phyloP scores from a whole-genome alignment of 2,329 filamentous ascomycete species.

The Penicillium glabrum region DNA sequence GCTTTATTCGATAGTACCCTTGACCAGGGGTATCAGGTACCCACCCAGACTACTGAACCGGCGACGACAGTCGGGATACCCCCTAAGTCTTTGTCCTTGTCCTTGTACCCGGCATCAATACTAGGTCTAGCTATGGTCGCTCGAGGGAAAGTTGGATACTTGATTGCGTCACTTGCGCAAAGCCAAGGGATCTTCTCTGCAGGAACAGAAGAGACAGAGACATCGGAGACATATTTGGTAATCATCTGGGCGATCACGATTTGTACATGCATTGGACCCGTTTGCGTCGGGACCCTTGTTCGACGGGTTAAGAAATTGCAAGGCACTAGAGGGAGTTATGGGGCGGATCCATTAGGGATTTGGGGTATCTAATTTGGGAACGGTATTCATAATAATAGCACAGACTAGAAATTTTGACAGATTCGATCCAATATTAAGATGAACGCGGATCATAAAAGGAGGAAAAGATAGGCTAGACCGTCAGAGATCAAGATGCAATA shows the following conservation, averaged over 20 bases:
- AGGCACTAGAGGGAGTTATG: conserved; percentile 3
- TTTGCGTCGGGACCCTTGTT: conserved; percentile 53
- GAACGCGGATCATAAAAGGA: not conserved
- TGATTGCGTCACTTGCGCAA: conserved; percentile 70
- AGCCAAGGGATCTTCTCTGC: conserved; percentile 48
- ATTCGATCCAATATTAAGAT: not conserved
- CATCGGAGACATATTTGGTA: conserved; percentile 52
- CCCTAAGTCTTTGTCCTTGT: conserved; percentile 37
- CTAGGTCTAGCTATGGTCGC: conserved; percentile 71
- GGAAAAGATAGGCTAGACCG: not conserved
- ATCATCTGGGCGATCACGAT: conserved; percentile 59
- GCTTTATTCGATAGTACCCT: not conserved
- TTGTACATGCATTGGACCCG: conserved; percentile 56
- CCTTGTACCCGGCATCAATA: conserved; percentile 66
- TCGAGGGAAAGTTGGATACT: conserved; percentile 76
- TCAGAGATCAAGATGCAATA: not conserved
- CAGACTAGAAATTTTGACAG: not conserved
- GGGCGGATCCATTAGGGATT: conserved; percentile 43
- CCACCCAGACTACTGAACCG: not conserved
- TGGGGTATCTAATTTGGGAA: conserved; percentile 40
- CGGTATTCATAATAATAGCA: not conserved
- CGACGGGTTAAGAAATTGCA: conserved; percentile 47
- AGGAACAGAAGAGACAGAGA: conserved; percentile 11
- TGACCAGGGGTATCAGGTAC: not conserved
- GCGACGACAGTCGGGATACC: conserved; percentile 8